These are phyloP conservation scores for Venturia effusa DNA, from an alignment of 2,329 filamentous ascomycete genomes.

Conservation along the genomic window DNA sequence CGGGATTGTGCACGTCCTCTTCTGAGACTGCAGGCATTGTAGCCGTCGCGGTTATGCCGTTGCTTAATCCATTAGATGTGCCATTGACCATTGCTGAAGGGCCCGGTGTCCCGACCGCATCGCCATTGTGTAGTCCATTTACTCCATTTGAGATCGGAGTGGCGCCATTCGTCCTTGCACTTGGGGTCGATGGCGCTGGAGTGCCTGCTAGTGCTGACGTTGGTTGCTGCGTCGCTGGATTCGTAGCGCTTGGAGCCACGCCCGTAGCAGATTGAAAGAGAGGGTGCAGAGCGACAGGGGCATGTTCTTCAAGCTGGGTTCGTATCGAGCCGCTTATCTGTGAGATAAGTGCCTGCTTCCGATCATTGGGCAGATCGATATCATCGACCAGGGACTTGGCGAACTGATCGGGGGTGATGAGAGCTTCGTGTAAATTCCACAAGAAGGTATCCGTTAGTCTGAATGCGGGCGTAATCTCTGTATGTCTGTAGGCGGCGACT, in stretches of 20 bases:
- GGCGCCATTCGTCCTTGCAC: slow-evolving; percentile 4
- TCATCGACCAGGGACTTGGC: slow-evolving; percentile 86
- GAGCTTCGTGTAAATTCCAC: slow-evolving; percentile 92
- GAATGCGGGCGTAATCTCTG: slow-evolving; percentile 73
- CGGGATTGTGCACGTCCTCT: slow-evolving; percentile 70
- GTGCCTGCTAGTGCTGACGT: neutral
- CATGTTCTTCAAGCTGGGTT: slow-evolving; percentile 91
- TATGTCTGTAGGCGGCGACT: slow-evolving; percentile 66
- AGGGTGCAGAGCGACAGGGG: slow-evolving; percentile 84
- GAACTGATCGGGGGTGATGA: slow-evolving; percentile 92
- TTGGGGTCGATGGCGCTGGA: slow-evolving; percentile 8
- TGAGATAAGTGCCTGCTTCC: slow-evolving; percentile 50
- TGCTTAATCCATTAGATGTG: neutral
- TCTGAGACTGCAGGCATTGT: slow-evolving; percentile 52
- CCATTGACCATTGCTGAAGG: neutral
- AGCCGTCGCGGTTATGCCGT: slow-evolving; percentile 34
- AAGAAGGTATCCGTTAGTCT: slow-evolving; percentile 90
- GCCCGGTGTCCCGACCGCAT: neutral
- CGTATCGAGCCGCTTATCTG: slow-evolving; percentile 92
- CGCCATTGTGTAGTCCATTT: slow-evolving; percentile 16
- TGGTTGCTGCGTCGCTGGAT: neutral
- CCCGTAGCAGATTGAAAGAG: slow-evolving; percentile 58
- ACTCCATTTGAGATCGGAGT: slow-evolving; percentile 23
- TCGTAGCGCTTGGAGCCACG: slow-evolving; percentile 23
- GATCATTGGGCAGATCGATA: slow-evolving; percentile 72